These are phyloP conservation scores for Venturiaceae sp. DNA, from an alignment of 2,329 filamentous ascomycete species.

Conservation along the genomic window DNA sequence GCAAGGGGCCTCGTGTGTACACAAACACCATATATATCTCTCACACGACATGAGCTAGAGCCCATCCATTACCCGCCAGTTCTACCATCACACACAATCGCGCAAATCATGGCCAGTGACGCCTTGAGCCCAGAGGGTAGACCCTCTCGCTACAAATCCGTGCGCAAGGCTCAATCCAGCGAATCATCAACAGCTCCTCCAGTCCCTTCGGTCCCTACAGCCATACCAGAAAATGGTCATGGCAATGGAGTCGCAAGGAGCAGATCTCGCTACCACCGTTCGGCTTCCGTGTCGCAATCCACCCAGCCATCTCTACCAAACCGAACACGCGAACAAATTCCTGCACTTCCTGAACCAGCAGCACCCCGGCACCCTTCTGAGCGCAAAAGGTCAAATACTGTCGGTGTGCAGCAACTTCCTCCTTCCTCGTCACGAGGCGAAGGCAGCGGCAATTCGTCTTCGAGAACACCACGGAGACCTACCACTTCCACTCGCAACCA, in stretches of 20 bases:
- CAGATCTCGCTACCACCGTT: conserved; percentile 31
- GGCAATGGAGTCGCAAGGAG: conserved; percentile 16
- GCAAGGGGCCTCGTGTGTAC: conserved; percentile 24
- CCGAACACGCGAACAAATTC: neutral
- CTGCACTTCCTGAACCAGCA: neutral
- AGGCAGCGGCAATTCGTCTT: neutral
- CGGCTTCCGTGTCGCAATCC: conserved; percentile 17
- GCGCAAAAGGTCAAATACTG: neutral
- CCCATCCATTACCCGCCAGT: neutral
- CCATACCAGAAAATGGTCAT: neutral
- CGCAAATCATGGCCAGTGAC: neutral
- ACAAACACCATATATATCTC: neutral
- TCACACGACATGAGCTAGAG: neutral
- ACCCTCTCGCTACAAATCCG: conserved; percentile 39
- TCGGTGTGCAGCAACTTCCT: neutral
- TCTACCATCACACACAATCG: neutral
- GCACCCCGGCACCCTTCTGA: neutral
- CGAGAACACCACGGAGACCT: neutral
- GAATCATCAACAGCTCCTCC: conserved; percentile 13
- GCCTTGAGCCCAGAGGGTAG: neutral
- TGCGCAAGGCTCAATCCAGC: conserved; percentile 33
- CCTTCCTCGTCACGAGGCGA: neutral
- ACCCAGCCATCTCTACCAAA: conserved; percentile 11
- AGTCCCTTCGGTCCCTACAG: conserved; percentile 9
- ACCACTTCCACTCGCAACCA: neutral